Evolutionary conservation across 164 flowering plant genomes (phyloP).

Genomic region (Litsea cubeba): DNA sequence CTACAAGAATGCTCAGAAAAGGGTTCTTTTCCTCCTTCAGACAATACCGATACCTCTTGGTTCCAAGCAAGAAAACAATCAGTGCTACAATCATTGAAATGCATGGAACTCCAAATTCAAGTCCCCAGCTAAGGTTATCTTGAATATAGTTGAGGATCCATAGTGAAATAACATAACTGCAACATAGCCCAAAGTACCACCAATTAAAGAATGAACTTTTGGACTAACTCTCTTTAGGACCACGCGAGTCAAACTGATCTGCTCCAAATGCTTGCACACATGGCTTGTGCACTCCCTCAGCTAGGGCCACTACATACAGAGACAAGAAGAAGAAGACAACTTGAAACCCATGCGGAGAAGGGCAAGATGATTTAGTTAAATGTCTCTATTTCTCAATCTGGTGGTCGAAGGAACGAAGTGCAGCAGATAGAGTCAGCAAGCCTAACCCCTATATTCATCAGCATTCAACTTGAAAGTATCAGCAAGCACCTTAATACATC

Average conservation of each 20-base stretch:
- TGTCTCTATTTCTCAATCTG: conserved; percentile 17
- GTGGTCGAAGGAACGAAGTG: conserved; percentile 20
- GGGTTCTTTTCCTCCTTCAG: conserved; percentile 28
- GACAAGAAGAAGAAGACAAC: conserved; percentile 43
- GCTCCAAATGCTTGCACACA: conserved; percentile 71
- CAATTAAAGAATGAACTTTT: conserved; percentile 62
- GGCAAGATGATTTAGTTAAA: conserved; percentile 12
- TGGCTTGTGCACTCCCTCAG: conserved; percentile 55
- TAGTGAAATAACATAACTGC: conserved; percentile 23
- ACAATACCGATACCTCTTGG: conserved; percentile 36
- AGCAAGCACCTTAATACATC: background rate
- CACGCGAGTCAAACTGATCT: conserved; percentile 46
- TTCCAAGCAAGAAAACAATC: conserved; percentile 45
- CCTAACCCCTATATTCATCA: conserved; percentile 38
- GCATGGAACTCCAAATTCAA: conserved; percentile 61
- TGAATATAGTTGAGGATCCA: conserved; percentile 35
- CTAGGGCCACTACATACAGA: conserved; percentile 54
- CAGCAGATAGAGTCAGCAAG: conserved; percentile 40
- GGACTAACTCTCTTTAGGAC: conserved; percentile 33
- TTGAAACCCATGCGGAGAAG: conserved; percentile 28
- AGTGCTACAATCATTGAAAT: conserved; percentile 37
- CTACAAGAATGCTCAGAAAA: conserved; percentile 39
- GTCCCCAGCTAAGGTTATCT: conserved; percentile 51
- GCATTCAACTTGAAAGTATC: background rate
- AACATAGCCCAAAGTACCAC: conserved; percentile 49